Percentiles rank a stretch among this genome's conserved stretches.
Evolutionary conservation across 1,284 basidiomycete species (phyloP).

Genomic region (Malassezia cuniculi): DNA sequence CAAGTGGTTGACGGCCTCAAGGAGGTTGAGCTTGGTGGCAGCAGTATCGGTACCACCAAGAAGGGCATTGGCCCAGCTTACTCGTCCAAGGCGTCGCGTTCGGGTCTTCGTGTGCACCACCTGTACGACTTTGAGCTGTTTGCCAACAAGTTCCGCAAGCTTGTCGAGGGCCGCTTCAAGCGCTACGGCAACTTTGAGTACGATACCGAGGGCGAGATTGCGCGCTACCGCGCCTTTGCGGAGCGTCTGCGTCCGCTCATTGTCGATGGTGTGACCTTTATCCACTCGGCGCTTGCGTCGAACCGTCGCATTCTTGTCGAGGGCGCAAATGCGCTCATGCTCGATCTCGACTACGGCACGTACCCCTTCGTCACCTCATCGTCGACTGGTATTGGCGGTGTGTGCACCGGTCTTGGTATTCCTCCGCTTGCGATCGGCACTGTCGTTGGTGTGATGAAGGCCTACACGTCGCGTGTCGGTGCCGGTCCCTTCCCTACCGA

Average conservation of each 20-base stretch:
- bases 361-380: constrained; percentile 95
- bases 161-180: constrained; percentile 95
- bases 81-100: constrained; percentile 90
- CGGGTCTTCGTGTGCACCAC: constrained; percentile 88
- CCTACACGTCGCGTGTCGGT: constrained; percentile 93
- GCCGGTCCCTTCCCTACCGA: constrained; percentile 96
- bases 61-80: constrained; percentile 97
- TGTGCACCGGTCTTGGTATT: constrained; percentile 88
- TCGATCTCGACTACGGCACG: constrained; percentile 93
- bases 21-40: constrained; percentile 88
- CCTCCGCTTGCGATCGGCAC: constrained; percentile 74
- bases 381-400: constrained; percentile 80
- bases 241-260: constrained; percentile 76
- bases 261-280: constrained; percentile 69
- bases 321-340: constrained; percentile 94
- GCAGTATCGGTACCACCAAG: constrained; percentile 86
- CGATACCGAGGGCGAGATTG: constrained; percentile 91
- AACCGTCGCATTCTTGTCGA: constrained; percentile 81
- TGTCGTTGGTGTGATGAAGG: constrained; percentile 85
- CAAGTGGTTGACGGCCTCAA: constrained; percentile 98
- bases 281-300: constrained; percentile 61
- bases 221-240: constrained; percentile 75
- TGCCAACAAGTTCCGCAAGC: constrained; percentile 78
- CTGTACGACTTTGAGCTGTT: constrained; percentile 79
- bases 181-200: constrained; percentile 97